These are phyloP conservation scores for Lipomyces yamanashiensis DNA, from an alignment of 805 yeast species.

Conservation along the genomic window DNA sequence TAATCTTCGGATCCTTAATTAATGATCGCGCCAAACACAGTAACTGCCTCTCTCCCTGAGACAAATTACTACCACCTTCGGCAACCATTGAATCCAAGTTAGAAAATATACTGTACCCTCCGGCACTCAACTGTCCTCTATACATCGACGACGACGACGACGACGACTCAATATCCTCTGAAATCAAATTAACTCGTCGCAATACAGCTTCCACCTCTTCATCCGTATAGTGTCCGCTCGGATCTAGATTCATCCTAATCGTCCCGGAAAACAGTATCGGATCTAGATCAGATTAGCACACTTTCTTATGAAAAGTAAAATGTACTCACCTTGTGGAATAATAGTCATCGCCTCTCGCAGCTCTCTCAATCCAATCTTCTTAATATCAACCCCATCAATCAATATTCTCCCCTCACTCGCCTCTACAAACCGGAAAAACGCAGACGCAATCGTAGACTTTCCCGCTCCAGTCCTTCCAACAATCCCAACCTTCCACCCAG, in stretches of 20 bases:
- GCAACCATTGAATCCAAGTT: constrained; percentile 59
- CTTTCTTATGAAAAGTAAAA: too few species aligned
- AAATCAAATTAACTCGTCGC: constrained; percentile 52
- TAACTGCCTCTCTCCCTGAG: constrained; percentile 72
- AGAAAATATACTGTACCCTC: constrained; percentile 57
- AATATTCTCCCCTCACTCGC: constrained; percentile 56
- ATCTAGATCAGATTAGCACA: constrained; percentile 47
- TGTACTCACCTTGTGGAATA: constrained; percentile 71
- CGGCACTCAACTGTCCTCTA: not conserved
- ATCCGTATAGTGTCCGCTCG: constrained; percentile 64
- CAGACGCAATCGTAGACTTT: constrained; percentile 73
- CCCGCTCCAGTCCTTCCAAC: constrained; percentile 95
- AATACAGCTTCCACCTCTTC: constrained; percentile 69
- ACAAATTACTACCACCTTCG: constrained; percentile 71
- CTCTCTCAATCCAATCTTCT: constrained; percentile 65
- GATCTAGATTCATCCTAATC: constrained; percentile 76
- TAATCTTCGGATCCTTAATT: constrained; percentile 62
- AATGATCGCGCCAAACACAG: constrained; percentile 73
- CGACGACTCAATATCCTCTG: constrained; percentile 20
- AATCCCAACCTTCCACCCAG: constrained; percentile 77
- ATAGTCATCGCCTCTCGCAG: constrained; percentile 73
- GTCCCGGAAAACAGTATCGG: constrained; percentile 84
- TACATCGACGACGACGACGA: not conserved
- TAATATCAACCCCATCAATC: constrained; percentile 73
- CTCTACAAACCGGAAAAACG: constrained; percentile 71